These are phyloP conservation scores for Fusarium pseudoanthophilum DNA, from an alignment of 2,329 filamentous ascomycete species.

Conservation along the genomic window DNA sequence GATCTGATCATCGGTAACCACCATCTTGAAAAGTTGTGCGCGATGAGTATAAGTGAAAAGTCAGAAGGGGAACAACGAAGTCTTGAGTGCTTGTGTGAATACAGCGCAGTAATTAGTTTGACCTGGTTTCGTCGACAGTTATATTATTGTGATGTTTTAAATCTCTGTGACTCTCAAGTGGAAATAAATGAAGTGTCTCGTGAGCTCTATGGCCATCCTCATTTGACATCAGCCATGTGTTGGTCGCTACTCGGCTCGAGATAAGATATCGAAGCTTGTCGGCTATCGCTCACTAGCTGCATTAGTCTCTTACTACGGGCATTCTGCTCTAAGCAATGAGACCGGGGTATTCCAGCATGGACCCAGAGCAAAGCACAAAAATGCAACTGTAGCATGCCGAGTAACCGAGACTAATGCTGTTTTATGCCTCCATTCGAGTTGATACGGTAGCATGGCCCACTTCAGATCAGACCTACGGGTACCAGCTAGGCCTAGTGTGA, in stretches of 20 bases:
- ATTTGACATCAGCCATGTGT: accelerated
- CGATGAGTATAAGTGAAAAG: background rate
- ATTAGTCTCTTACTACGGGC: background rate
- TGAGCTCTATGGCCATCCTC: accelerated
- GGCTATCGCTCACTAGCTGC: background rate
- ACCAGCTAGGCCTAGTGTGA: no score
- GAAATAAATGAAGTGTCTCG: accelerated
- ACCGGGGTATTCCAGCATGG: background rate
- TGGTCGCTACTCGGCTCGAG: background rate
- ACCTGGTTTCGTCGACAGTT: no score
- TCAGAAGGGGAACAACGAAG: accelerated
- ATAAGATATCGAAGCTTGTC: background rate
- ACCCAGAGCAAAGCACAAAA: accelerated
- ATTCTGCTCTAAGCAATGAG: background rate
- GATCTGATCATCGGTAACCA: background rate
- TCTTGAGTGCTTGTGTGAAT: background rate
- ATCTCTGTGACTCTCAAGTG: accelerated
- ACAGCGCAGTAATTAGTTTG: no score
- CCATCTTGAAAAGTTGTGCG: background rate
- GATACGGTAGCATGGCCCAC: background rate
- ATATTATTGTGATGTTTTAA: background rate
- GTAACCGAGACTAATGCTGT: background rate
- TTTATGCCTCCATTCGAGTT: accelerated
- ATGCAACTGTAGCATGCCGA: background rate
- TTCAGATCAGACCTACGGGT: background rate